Conservation (phyloP, 108 stramenopile species). For the Hondaea fermentalgiana region DNA sequence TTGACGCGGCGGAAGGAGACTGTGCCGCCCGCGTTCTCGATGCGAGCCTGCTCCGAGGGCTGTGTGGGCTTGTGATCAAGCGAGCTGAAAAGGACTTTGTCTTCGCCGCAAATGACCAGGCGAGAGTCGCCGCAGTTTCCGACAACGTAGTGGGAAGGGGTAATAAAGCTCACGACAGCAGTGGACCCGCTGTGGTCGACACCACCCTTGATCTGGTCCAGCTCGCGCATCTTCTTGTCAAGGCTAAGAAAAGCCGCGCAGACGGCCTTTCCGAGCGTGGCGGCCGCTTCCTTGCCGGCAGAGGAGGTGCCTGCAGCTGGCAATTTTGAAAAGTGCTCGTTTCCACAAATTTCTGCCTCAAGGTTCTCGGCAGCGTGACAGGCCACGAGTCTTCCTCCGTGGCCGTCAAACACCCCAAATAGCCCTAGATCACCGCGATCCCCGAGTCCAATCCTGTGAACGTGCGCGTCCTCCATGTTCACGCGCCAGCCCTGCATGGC, state of each 20-base stretch:
- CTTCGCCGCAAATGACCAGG: conserved; percentile 41
- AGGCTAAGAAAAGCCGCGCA: conserved; percentile 57
- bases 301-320: background rate
- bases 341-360: background rate
- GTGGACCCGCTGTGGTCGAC: conserved; percentile 65
- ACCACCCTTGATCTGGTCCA: background rate
- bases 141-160: conserved; percentile 71
- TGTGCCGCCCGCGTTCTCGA: conserved; percentile 37
- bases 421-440: background rate
- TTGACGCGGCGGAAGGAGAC: conserved; percentile 66
- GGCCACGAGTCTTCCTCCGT: conserved; percentile 18
- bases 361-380: background rate
- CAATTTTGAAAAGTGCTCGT: background rate
- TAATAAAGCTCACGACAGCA: conserved; percentile 66
- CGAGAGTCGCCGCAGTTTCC: conserved; percentile 95
- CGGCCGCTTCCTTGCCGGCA: too few species aligned
- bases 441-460: background rate
- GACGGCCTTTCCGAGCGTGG: conserved; percentile 51
- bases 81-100: conserved; percentile 43
- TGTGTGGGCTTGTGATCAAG: conserved; percentile 79
- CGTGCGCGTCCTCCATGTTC: conserved; percentile 19
- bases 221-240: conserved; percentile 55
- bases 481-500: conserved; percentile 32
- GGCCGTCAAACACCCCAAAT: conserved; percentile 25
- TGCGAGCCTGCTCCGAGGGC: conserved; percentile 26